Evolutionary conservation across 2,329 filamentous ascomycete genomes (phyloP), one percentile per base, ranked within the genome.

Genomic region (Penicillium sp.): DNA sequence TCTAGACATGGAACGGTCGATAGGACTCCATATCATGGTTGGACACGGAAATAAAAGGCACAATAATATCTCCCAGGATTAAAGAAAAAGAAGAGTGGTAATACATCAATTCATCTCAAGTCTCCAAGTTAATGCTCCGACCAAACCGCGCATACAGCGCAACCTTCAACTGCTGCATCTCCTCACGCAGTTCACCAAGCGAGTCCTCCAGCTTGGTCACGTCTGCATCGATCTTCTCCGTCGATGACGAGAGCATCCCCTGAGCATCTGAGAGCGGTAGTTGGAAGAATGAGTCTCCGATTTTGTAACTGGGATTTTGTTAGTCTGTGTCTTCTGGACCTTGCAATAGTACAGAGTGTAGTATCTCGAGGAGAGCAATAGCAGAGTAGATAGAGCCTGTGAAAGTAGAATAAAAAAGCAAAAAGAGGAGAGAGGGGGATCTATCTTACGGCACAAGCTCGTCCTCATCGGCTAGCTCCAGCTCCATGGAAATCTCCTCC

Each of bases 401-500:
- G n/a, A n/a, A n/a, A n/a, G n/a, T n/a, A n/a, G n/a, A n/a, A n/a
- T n/a, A n/a, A n/a, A n/a, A n/a, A n/a, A n/a, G n/a, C n/a, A n/a
- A n/a, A n/a, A n/a, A n/a, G n/a, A n/a, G n/a, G n/a, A 60, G 12
- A 10, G 16, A 34, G 30, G 27, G 18, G n/a, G n/a, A n/a, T n/a
- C 59, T 46, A 43, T 19, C 85, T 69, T 80, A 96, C 88, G 89
- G 91, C 18, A 99, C 84, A 64, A 87, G 84, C 45, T 95, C 90
- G 62, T 97, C 92, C 70, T 99, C 93, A 69, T 97, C 92, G 44
- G 89, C 89, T 14, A 99, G 82, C 73, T 99, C 93, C 39, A 99
- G 79, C 70, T 99, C 93, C 46, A 80, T 88, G 2, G 86, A 87
- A 46, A 99, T 81, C 70, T 99, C 93, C 68, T 97, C 91, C 3